Conservation (phyloP, 345 rosid genomes). For the Gossypium turneri region DNA sequence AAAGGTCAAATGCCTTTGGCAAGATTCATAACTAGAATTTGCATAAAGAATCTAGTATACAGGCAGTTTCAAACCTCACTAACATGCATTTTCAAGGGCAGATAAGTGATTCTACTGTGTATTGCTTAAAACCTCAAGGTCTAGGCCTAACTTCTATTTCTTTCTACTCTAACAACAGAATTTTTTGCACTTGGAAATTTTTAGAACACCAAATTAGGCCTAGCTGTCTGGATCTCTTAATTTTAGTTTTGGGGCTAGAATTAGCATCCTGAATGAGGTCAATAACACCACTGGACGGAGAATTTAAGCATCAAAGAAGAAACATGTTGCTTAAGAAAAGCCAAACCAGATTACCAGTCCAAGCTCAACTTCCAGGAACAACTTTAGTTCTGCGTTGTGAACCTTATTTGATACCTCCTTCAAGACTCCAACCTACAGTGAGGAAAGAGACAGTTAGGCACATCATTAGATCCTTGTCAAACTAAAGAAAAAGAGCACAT, state of each 20-base stretch:
- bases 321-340: background rate
- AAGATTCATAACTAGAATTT: background rate
- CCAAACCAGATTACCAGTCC: constrained; percentile 48
- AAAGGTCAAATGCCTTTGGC: background rate
- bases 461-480: background rate
- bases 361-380: constrained; percentile 63
- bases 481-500: background rate
- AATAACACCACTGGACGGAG: constrained; percentile 6
- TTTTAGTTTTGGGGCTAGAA: background rate
- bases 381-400: constrained; percentile 53
- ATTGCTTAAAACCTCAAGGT: background rate
- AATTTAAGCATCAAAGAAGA: background rate
- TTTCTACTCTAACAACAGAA: background rate
- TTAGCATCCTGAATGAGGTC: background rate
- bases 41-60: background rate
- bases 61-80: background rate
- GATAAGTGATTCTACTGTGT: background rate
- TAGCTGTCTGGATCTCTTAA: background rate
- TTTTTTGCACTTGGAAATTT: background rate
- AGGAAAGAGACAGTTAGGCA: background rate
- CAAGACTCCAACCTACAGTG: constrained; percentile 58
- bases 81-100: background rate
- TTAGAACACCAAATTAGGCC: background rate
- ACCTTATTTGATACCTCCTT: constrained; percentile 57
- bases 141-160: background rate